Percentiles rank a stretch among this genome's conserved stretches.
These are phyloP conservation scores for Plasmodium vivax DNA, from an alignment of 169 alveolate genomes.

Conservation along the genomic window DNA sequence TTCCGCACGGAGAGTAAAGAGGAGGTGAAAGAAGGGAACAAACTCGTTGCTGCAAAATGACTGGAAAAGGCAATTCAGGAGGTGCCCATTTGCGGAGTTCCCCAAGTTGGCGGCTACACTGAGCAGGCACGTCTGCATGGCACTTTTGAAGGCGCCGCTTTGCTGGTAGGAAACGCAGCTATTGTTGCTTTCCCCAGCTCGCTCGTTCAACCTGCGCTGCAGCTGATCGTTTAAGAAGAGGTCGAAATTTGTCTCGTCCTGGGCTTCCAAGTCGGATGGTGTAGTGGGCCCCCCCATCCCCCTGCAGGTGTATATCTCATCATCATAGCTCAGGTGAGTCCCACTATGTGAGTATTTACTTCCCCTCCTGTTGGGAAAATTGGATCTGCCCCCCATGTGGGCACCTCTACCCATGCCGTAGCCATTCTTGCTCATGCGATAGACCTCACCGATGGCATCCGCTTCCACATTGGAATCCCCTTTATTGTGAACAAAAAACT, in stretches of 20 bases:
- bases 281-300: neutral
- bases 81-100: neutral
- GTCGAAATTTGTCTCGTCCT: neutral
- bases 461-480: neutral
- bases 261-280: neutral
- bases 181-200: neutral
- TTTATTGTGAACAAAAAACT: neutral
- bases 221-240: neutral
- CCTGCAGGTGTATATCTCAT: neutral
- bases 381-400: neutral
- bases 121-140: neutral
- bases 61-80: slow-evolving; percentile 29
- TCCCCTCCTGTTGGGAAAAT: neutral
- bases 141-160: neutral
- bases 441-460: neutral
- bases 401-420: neutral
- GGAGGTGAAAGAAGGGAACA: slow-evolving; percentile 33
- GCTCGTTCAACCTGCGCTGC: neutral
- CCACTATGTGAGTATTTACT: neutral
- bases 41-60: slow-evolving; percentile 14
- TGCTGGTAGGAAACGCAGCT: neutral
- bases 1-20: slow-evolving; percentile 15
- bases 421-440: neutral
- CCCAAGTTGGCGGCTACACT: slow-evolving; percentile 9
- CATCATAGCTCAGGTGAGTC: neutral